These are phyloP conservation scores for Knoxdaviesia proteae DNA, from an alignment of 2,329 filamentous ascomycete genomes.

Conservation along the genomic window DNA sequence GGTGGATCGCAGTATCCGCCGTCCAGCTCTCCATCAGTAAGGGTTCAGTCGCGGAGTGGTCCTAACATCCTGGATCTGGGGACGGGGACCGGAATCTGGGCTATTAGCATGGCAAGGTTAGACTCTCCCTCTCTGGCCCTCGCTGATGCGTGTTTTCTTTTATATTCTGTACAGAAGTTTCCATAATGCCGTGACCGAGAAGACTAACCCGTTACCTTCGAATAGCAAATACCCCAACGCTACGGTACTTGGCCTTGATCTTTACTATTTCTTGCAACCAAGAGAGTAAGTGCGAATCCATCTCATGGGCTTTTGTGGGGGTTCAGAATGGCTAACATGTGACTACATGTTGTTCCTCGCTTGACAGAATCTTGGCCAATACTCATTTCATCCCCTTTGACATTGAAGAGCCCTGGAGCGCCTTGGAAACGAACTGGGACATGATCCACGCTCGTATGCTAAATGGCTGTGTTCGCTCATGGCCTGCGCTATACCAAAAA, in stretches of 20 bases:
- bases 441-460: conserved; percentile 68
- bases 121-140: conserved; percentile 8
- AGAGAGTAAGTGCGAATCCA: conserved; percentile 10
- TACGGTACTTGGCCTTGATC: conserved; percentile 17
- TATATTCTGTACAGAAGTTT: no score
- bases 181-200: no score
- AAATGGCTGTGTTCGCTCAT: conserved; percentile 55
- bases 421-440: conserved; percentile 40
- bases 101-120: conserved; percentile 65
- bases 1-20: no score
- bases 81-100: conserved; percentile 82
- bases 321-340: no score
- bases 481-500: conserved; percentile 54
- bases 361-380: conserved; percentile 45
- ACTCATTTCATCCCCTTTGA: conserved; percentile 51
- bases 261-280: conserved; percentile 19
- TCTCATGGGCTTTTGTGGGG: no score
- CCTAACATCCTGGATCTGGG: conserved; percentile 44
- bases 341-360: background rate
- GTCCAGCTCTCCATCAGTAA: conserved; percentile 4
- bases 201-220: background rate
- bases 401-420: conserved; percentile 53
- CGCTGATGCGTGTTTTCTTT: no score
- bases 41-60: conserved; percentile 3
- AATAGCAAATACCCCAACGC: conserved; percentile 6